Conservation (phyloP, 331 rosid species). For the Quercus lobata region DNA sequence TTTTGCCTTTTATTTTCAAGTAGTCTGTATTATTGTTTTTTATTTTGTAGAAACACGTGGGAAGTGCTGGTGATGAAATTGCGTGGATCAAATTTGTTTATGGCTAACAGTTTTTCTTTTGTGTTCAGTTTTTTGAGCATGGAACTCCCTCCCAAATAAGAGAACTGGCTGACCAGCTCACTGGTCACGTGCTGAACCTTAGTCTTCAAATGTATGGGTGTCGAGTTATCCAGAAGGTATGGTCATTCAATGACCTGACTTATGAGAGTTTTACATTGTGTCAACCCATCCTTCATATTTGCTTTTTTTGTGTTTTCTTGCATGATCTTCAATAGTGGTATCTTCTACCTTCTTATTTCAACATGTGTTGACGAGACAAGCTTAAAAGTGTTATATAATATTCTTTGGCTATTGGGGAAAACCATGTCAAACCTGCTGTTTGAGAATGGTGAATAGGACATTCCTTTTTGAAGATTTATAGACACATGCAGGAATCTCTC, state of each 20-base stretch:
- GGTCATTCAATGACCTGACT: constrained; percentile 14
- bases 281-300: constrained; percentile 14
- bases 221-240: constrained; percentile 96
- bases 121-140: constrained; percentile 87
- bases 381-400: neutral
- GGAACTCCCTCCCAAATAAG: constrained; percentile 80
- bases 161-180: constrained; percentile 86
- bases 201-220: constrained; percentile 99
- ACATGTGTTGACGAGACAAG: neutral
- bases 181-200: constrained; percentile 74
- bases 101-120: constrained; percentile 12
- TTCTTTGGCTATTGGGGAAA: neutral
- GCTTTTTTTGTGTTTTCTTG: constrained; percentile 7
- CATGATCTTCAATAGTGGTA: neutral
- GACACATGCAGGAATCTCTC: neutral
- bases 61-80: neutral
- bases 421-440: neutral
- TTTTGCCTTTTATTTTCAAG: neutral
- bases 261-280: constrained; percentile 12
- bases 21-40: neutral
- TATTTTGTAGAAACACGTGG: neutral
- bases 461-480: neutral
- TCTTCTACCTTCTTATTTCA: neutral
- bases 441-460: neutral
- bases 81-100: neutral